Conservation (phyloP, 2,329 filamentous ascomycete genomes). For the Phymatotrichopsis omnivora region DNA sequence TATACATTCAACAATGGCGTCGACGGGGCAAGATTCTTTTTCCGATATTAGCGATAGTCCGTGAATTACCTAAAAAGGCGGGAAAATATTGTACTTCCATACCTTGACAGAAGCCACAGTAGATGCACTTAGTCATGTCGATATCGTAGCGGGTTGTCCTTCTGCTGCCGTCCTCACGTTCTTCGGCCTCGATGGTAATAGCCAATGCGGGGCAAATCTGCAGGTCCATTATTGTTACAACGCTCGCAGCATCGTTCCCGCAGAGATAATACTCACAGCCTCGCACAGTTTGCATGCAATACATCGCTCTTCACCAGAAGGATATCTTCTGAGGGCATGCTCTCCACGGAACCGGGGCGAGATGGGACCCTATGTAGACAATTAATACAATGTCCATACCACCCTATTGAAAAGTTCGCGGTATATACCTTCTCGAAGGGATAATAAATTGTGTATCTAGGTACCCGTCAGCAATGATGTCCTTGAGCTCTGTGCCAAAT, state of each 20-base stretch:
- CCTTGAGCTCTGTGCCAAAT: neutral
- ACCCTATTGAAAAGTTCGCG: too few species aligned
- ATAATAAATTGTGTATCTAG: constrained; percentile 94
- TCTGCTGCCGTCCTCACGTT: constrained; percentile 89
- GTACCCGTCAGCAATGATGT: neutral
- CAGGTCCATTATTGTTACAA: constrained; percentile 20
- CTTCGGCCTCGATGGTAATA: constrained; percentile 98
- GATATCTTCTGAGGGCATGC: constrained; percentile 91
- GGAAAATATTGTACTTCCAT: too few species aligned
- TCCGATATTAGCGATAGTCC: too few species aligned
- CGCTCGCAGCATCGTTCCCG: too few species aligned
- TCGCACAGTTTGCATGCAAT: constrained; percentile 99
- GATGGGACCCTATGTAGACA: constrained; percentile 85
- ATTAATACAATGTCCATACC: too few species aligned
- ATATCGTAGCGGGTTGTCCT: constrained; percentile 97
- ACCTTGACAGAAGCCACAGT: constrained; percentile 60
- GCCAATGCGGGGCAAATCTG: constrained; percentile 91
- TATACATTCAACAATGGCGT: constrained; percentile 73
- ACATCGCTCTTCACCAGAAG: constrained; percentile 94
- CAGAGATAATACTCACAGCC: constrained; percentile 50
- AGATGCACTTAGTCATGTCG: constrained; percentile 99
- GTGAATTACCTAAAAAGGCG: too few species aligned
- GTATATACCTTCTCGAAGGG: constrained; percentile 81
- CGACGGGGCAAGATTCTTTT: constrained; percentile 97
- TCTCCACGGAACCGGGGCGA: constrained; percentile 97